These are phyloP conservation scores for Lachancea thermotolerans DNA, from an alignment of 805 yeast species.

Conservation along the genomic window DNA sequence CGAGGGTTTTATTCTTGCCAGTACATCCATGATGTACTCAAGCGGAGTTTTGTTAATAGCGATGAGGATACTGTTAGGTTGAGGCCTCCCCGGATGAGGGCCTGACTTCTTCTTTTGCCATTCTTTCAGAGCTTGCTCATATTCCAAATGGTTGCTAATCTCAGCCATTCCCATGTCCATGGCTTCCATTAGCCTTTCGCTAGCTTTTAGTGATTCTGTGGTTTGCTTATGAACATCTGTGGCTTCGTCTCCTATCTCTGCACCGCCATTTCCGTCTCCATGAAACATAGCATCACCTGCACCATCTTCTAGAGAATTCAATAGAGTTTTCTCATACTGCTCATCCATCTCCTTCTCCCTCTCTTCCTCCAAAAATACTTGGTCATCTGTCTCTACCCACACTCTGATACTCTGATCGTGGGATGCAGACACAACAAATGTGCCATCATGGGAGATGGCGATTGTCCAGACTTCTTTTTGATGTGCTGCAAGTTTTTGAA, in stretches of 20 bases:
- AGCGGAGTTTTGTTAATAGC: conserved; percentile 70
- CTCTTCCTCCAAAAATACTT: conserved; percentile 95
- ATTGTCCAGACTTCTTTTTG: conserved; percentile 92
- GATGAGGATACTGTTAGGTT: conserved; percentile 61
- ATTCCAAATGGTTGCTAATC: conserved; percentile 48
- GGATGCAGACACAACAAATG: conserved; percentile 69
- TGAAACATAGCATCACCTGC: conserved; percentile 36
- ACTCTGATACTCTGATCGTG: conserved; percentile 90
- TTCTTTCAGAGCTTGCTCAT: conserved; percentile 36
- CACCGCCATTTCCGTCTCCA: conserved; percentile 35
- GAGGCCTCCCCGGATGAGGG: conserved; percentile 52
- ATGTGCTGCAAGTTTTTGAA: conserved; percentile 81
- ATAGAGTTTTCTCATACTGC: conserved; percentile 71
- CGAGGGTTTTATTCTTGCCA: conserved; percentile 66
- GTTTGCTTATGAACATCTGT: conserved; percentile 74
- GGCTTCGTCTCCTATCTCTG: conserved; percentile 45
- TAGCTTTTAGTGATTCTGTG: conserved; percentile 85
- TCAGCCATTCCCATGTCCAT: conserved; percentile 76
- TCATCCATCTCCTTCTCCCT: conserved; percentile 94
- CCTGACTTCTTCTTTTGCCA: conserved; percentile 39
- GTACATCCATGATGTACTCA: conserved; percentile 67
- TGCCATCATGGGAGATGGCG: conserved; percentile 67
- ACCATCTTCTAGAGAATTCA: conserved; percentile 62
- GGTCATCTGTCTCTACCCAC: conserved; percentile 93
- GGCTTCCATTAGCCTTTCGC: conserved; percentile 89